phyloP scores from a whole-genome alignment of 108 stramenopile genomes.

The Chaetoceros tenuissimus region DNA sequence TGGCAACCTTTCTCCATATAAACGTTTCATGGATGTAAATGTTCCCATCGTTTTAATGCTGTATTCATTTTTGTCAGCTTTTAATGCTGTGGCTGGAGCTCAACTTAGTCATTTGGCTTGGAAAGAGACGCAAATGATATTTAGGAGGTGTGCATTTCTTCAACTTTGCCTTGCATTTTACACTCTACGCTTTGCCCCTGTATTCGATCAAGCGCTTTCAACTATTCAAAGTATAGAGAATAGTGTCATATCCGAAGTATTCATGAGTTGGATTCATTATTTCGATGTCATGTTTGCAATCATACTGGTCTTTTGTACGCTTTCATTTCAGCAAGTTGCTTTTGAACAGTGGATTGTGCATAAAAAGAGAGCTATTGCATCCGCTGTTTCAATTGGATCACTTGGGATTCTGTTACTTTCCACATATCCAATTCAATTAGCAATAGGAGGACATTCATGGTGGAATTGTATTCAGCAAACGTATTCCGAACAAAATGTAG shows the following conservation, averaged over 20 bases:
- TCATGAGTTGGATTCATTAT: neutral
- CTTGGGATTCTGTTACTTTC: slow-evolving; percentile 5
- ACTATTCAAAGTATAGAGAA: neutral
- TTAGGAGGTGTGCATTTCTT: slow-evolving; percentile 7
- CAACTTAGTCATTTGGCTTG: slow-evolving; percentile 1
- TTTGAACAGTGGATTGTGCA: neutral
- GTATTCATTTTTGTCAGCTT: slow-evolving; percentile 1
- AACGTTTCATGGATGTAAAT: neutral
- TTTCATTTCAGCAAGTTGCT: slow-evolving; percentile 1
- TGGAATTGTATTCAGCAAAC: slow-evolving; percentile 8
- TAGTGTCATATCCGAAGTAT: neutral
- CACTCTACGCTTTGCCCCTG: slow-evolving; percentile 6
- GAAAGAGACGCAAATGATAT: neutral
- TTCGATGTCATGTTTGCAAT: slow-evolving; percentile 2
- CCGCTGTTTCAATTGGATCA: neutral
- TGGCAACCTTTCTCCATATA: slow-evolving; percentile 5
- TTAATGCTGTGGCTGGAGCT: slow-evolving; percentile 2
- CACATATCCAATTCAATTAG: slow-evolving; percentile 6
- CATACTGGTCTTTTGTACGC: neutral
- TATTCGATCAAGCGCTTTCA: neutral
- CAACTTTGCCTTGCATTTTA: slow-evolving; percentile 5
- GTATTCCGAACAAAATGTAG: slow-evolving; percentile 2
- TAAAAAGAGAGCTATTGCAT: neutral
- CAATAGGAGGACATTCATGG: slow-evolving; percentile 3
- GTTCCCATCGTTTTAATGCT: neutral